Evolutionary conservation across 2,329 filamentous ascomycete species (phyloP), one percentile per base, ranked within the genome.

Genomic region (Ramichloridium luteum): DNA sequence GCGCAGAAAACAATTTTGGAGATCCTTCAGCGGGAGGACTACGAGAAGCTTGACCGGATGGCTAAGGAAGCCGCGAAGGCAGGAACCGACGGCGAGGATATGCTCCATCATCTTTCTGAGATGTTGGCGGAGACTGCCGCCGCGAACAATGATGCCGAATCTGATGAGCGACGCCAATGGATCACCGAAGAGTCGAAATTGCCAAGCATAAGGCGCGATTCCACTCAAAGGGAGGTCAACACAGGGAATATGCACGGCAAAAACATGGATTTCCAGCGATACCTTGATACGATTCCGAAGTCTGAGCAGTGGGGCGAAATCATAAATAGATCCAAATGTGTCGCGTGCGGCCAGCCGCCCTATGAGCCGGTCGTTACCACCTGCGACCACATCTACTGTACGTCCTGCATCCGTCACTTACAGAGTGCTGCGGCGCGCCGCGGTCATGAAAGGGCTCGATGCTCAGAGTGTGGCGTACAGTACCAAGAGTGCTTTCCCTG

Each of bases 361-460:
- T 41, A 49, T 0, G 40, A 59, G 1, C 56, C 65, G 1, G 49
- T 57, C 6, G 16, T 68, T 16, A 69, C 68, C 0, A 51, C 58
- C 4, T 77, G 73, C 44, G 53, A 58, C 11, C 72, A 77, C 37
- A 48, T 74, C 4, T 71, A 70, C 40, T 77, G 73, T 48, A 34
- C 47, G 2, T 46, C 53, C 0, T 77, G 72, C 40, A 51, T 70
- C 5, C 31, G 46, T 2, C 41, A 46, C 2, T 35, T 58, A 25
- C 38, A 47, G 27, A n/a, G 53, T 1, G 30, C 48, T 3, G 52
- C 53, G 12, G 51, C 49, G 18, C 39, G 40, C 4, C 38, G 33
- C 11, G 48, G 43, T 1, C 33, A 42, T 16, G 41, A 45, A 5
- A 22, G 16, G 1, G 45, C 48, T 3, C 50, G 34, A 0, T 65